Evolutionary conservation across 2,329 filamentous ascomycete species (phyloP).

Genomic region (Alternaria hordeiaustralica): DNA sequence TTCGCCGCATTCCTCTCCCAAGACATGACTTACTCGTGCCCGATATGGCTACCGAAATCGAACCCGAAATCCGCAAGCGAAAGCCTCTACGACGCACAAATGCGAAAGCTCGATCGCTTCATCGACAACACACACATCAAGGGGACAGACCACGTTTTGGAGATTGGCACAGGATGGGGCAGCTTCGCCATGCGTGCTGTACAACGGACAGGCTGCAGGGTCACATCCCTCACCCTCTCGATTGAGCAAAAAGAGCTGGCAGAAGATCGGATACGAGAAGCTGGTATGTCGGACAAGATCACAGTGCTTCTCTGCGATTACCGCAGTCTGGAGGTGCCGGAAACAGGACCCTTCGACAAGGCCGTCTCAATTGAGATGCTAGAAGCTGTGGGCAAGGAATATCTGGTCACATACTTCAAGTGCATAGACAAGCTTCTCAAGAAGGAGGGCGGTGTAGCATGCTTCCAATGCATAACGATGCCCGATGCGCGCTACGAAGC

Average conservation of each 20-base stretch:
- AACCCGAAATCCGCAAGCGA: conserved; percentile 57
- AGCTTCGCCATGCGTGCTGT: conserved; percentile 75
- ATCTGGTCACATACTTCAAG: conserved; percentile 70
- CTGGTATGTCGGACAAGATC: conserved; percentile 66
- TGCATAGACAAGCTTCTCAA: conserved; percentile 70
- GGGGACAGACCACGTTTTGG: conserved; percentile 70
- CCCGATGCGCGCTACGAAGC: conserved; percentile 70
- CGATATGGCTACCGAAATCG: conserved; percentile 65
- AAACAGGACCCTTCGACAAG: conserved; percentile 66
- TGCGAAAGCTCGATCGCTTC: conserved; percentile 70
- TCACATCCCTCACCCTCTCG: conserved; percentile 73
- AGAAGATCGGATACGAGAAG: conserved; percentile 67
- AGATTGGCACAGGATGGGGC: conserved; percentile 80
- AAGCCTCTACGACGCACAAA: conserved; percentile 69
- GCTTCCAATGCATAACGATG: conserved; percentile 81
- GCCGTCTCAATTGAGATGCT: conserved; percentile 80
- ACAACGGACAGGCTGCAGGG: conserved; percentile 67
- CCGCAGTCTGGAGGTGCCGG: conserved; percentile 63
- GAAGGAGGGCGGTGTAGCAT: conserved; percentile 68
- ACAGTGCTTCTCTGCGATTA: conserved; percentile 74
- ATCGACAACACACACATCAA: conserved; percentile 70
- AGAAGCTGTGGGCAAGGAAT: conserved; percentile 74
- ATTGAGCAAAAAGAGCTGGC: conserved; percentile 73
- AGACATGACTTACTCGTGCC: conserved; percentile 80
- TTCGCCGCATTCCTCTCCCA: conserved; percentile 74